A percentile compares a stretch with the other conserved stretches of the same genome.
phyloP scores from a whole-genome alignment of 805 yeast genomes.

The Kuraishia ogatae region DNA sequence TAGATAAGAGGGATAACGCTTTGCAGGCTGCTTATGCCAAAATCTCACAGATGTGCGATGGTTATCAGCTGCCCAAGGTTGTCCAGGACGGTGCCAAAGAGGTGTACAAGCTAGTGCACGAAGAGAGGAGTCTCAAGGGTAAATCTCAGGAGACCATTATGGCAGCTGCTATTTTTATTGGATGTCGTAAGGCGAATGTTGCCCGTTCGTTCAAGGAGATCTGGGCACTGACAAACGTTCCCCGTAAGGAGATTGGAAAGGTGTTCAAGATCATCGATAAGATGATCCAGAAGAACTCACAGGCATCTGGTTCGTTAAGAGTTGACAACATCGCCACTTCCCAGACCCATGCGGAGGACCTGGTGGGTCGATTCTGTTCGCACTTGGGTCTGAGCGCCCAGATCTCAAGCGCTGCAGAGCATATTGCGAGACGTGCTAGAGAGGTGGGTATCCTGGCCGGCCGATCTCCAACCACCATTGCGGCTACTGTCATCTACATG shows the following conservation, averaged over 20 bases:
- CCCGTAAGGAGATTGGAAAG: conserved; percentile 89
- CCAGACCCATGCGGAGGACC: conserved; percentile 88
- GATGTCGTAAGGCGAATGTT: conserved; percentile 89
- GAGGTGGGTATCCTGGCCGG: conserved; percentile 94
- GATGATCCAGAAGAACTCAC: conserved; percentile 46
- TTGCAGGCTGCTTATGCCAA: conserved; percentile 83
- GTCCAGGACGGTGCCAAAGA: conserved; percentile 98
- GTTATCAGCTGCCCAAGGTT: conserved; percentile 86
- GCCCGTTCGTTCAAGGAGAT: conserved; percentile 95
- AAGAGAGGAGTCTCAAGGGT: conserved; percentile 78
- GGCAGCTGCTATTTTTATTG: conserved; percentile 94
- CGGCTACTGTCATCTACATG: conserved; percentile 95
- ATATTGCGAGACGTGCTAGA: conserved; percentile 82
- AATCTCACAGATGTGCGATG: conserved; percentile 95
- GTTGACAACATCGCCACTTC: conserved; percentile 53
- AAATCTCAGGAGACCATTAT: conserved; percentile 88
- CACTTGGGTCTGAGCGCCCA: conserved; percentile 81
- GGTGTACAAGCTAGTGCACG: conserved; percentile 85
- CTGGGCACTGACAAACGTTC: conserved; percentile 90
- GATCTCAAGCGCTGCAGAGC: conserved; percentile 87
- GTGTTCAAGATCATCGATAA: conserved; percentile 75
- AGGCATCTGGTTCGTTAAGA: conserved; percentile 31
- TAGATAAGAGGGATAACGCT: conserved; percentile 83
- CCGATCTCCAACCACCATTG: conserved; percentile 93
- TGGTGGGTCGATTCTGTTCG: conserved; percentile 93